Conservation (phyloP, 225 moss, liverwort and hornwort genomes). For the Bryoerythrophyllum caledonicum region DNA sequence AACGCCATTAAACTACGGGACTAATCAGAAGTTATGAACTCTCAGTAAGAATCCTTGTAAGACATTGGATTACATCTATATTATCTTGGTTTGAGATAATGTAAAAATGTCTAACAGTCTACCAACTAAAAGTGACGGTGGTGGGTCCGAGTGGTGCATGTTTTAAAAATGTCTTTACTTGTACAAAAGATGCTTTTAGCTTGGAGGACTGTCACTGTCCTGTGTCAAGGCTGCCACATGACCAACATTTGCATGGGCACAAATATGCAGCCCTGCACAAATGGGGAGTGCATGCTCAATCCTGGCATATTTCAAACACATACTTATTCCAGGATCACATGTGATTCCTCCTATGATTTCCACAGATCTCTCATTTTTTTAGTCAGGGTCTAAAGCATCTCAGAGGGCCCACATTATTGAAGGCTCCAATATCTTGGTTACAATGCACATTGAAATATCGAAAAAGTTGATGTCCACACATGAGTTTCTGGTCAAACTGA, state of each 20-base stretch:
- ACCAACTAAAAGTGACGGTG: no score
- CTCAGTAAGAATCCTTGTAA: no score
- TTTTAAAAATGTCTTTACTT: no score
- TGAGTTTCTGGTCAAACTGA: not conserved
- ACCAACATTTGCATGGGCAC: conserved; percentile 1
- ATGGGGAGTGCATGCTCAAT: not conserved
- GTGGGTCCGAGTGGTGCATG: no score
- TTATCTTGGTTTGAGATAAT: no score
- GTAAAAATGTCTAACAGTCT: no score
- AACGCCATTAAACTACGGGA: not conserved
- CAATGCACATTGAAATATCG: not conserved
- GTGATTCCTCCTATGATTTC: not conserved
- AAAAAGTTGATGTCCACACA: not conserved
- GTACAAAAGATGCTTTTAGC: no score
- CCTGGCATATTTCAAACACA: not conserved
- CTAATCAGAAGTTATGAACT: not conserved
- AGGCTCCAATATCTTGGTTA: not conserved
- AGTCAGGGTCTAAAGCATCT: not conserved
- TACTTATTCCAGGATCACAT: not conserved
- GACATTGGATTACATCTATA: no score
- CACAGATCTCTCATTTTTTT: not conserved
- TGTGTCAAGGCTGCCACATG: not conserved
- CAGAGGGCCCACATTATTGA: not conserved
- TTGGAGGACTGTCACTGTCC: no score
- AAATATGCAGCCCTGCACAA: not conserved